Evolutionary conservation across 1,139 yeast genomes (phyloP), one percentile per base, ranked within the genome.

Genomic region (Pichia sp.): DNA sequence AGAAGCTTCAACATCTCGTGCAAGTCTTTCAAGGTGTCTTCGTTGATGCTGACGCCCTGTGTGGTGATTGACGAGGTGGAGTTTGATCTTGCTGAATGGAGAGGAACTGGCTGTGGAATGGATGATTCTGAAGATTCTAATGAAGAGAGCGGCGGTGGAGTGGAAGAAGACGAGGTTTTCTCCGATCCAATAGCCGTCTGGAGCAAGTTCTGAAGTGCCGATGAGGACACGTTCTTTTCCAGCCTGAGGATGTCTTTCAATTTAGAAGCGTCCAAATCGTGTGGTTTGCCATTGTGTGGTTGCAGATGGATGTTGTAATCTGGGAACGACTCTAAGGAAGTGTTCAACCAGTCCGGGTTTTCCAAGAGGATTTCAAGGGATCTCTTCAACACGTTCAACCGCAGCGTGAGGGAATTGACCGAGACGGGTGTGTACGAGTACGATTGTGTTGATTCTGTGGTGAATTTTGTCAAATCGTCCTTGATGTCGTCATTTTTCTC

Each of bases 341-440:
- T 66, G 52, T 51, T 55, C 9, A 79, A 65, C 58, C 81, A 67
- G 38, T 73, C 79, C 0, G 87, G 87, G 42, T 85, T 68, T 45
- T 83, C 90, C 48, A 79, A 67, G 38, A 85, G 66, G 40, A 87
- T 85, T 61, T 87, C 89, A 44, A 88, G 67, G 8, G 94, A 84
- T 53, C 95, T 69, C 58, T 83, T 85, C 58, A 88, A 70, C 18
- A 87, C 90, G 51, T 83, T 83, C 52, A 88, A 68, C 47, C 96
- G 70, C 46, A 87, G 77, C 0, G 94, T 88, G 49, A 88, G 67
- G 2, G 95, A 84, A 59, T 85, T 85, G 19, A 90, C 93, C 4
- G 94, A 83, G 48, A 86, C 70, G 51, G 85, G 88, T 6, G 94
- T 90, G 63, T 87, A 88, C 0, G 95, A 86, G 60, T 85, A 88